A percentile compares a stretch with the other conserved stretches of the same genome.
phyloP scores from a whole-genome alignment of 139 green algal genomes.

The Chlorella sp. region DNA sequence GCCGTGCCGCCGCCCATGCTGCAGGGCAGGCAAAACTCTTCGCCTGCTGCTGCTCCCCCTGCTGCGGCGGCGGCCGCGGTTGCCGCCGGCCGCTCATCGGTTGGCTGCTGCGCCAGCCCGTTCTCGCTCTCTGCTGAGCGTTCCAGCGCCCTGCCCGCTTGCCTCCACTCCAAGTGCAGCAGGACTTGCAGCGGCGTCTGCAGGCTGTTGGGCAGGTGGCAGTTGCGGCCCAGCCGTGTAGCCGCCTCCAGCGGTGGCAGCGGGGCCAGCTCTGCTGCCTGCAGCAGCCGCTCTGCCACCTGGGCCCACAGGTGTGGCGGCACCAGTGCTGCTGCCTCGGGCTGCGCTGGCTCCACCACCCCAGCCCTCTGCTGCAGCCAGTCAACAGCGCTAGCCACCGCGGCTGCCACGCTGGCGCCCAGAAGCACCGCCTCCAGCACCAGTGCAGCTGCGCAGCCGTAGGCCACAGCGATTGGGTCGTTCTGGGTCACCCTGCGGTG shows the following conservation, averaged over 20 bases:
- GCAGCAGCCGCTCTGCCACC: conserved; percentile 40
- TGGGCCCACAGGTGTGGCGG: too few relatives aligned
- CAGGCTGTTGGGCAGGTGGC: conserved; percentile 69
- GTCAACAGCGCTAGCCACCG: conserved; percentile 29
- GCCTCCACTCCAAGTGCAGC: conserved; percentile 45
- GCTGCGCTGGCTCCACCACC: too few relatives aligned
- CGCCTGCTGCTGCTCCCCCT: conserved; percentile 7
- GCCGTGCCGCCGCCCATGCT: not conserved
- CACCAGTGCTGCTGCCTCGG: not conserved
- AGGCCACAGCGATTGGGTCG: conserved; percentile 53
- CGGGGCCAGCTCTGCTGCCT: conserved; percentile 19
- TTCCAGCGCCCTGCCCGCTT: too few relatives aligned
- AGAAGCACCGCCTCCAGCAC: conserved; percentile 57
- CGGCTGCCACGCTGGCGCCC: conserved; percentile 17
- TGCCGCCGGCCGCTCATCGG: too few relatives aligned
- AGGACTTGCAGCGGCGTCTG: conserved; percentile 52
- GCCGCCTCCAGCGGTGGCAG: conserved; percentile 32
- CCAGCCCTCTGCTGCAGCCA: conserved; percentile 18
- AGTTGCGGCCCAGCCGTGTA: conserved; percentile 59
- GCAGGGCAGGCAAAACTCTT: too few relatives aligned
- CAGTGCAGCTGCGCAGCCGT: conserved; percentile 48
- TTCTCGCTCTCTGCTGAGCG: too few relatives aligned
- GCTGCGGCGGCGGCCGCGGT: not conserved
- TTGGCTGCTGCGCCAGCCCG: too few relatives aligned
- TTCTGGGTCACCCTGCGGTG: conserved; percentile 58